A percentile compares a stretch with the other conserved stretches of the same genome.
These are phyloP conservation scores for Penicillium ucsense DNA, from an alignment of 495 filamentous ascomycete genomes.

Conservation along the genomic window DNA sequence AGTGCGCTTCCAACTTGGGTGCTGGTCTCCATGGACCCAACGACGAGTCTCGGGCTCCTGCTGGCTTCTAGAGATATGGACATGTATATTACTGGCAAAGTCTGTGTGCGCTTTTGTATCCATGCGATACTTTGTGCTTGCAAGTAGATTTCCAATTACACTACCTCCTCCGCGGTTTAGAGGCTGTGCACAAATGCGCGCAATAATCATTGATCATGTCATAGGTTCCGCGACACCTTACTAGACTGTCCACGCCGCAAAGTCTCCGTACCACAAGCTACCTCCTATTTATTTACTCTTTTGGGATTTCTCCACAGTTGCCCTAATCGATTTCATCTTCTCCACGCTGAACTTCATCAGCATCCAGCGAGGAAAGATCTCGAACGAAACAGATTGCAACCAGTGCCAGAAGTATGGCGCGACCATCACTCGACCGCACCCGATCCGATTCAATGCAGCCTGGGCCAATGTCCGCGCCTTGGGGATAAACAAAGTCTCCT, in stretches of 20 bases:
- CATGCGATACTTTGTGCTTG: not conserved
- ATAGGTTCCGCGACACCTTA: no score
- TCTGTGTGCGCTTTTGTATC: no score
- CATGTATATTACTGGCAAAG: not conserved
- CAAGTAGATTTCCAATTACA: not conserved
- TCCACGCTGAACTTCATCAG: slow-evolving; percentile 11
- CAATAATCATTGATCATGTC: no score
- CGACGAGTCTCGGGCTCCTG: slow-evolving; percentile 19
- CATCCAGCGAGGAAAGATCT: slow-evolving; percentile 11
- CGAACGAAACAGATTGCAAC: slow-evolving; percentile 13
- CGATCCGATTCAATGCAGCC: slow-evolving; percentile 22
- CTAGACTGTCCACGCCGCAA: no score
- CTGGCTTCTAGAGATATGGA: slow-evolving; percentile 26
- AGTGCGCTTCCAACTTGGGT: slow-evolving; percentile 60
- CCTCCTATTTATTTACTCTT: no score
- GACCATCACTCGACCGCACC: slow-evolving; percentile 16
- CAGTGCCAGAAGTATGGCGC: slow-evolving; percentile 23
- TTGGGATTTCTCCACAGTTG: not conserved
- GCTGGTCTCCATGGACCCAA: slow-evolving; percentile 31
- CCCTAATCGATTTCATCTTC: slow-evolving; percentile 8
- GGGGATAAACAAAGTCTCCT: slow-evolving; percentile 13
- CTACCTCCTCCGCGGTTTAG: no score
- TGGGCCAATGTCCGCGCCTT: slow-evolving; percentile 13
- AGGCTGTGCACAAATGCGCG: no score
- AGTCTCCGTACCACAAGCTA: no score